phyloP scores from a whole-genome alignment of 208 protist species.

The Acanthamoeba lenticulata region DNA sequence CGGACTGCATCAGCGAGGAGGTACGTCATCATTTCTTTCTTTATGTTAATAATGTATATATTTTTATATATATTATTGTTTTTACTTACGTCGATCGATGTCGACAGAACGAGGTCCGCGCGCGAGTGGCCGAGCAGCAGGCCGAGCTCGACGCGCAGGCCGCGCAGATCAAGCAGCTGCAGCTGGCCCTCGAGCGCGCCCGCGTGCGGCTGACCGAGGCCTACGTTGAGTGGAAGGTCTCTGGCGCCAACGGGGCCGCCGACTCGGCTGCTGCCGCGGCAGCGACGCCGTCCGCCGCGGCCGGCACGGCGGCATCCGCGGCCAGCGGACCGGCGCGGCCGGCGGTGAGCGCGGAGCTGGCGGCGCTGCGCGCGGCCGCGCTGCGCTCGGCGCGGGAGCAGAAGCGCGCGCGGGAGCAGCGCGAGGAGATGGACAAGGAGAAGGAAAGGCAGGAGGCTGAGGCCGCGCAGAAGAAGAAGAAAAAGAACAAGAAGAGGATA shows the following conservation, averaged over 20 bases:
- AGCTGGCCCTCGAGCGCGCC: not conserved
- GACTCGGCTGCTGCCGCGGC: not conserved
- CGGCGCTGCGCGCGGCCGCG: not conserved
- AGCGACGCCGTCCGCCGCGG: not conserved
- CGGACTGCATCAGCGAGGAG: not conserved
- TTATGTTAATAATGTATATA: too few relatives aligned
- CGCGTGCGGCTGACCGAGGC: not conserved
- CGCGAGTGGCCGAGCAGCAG: not conserved
- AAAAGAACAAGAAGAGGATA: not conserved
- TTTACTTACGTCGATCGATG: not conserved
- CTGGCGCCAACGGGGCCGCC: too few relatives aligned
- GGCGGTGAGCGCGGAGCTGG: not conserved
- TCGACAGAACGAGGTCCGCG: not conserved
- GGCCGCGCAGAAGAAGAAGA: not conserved
- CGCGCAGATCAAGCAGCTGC: not conserved
- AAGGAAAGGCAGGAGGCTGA: not conserved
- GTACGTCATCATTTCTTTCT: not conserved
- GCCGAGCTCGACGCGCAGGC: not conserved
- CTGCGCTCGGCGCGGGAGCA: slow-evolving; percentile 10
- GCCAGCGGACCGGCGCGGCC: too few relatives aligned
- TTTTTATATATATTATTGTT: too few relatives aligned
- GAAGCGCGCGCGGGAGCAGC: not conserved
- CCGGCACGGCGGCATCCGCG: not conserved
- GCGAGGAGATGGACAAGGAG: not conserved
- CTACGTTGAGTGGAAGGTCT: slow-evolving; percentile 63